Base-by-base conservation (phyloP, 2,329 filamentous ascomycete genomes). In the Purpureocillium takamizusanense region DNA sequence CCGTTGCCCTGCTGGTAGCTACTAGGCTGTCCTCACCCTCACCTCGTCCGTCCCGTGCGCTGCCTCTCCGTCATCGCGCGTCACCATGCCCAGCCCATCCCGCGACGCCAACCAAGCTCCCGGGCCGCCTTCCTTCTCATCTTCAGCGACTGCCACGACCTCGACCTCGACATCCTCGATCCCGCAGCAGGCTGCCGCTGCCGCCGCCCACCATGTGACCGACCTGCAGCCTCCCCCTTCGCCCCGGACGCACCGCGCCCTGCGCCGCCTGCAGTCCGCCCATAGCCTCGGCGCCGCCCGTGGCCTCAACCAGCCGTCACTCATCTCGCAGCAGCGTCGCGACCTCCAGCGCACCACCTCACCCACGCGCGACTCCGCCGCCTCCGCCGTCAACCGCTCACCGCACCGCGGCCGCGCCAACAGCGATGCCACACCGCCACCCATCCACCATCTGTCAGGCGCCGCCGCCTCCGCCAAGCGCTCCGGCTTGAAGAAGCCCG, bases 211-310 rank as follows among this genome's bases (percentile, higher is more conserved):
- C 28, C 11, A 30, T 12, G 28, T 14, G 29, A 60, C 67, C 30
- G 65, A 74, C 45, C 62, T 74, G 38, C 67, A 74, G 51, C 58
- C 70, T 35, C 71, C 78, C 44, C 69, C 76, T 17, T 80, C 78
- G 21, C 78, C 80, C 32, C 73, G 78, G 44, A 78, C 77, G 18
- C 76, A 80, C 55, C 76, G 83, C 51, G 73, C 76, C 34, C 69
- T 88, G 43, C 76, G 84, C 49, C 81, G 82, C 55, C 76, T 86
- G 23, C 82, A 87, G 60, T 88, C 84, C 25, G 83, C 85, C 36
- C 83, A 87, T 64, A 69, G 74, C 60, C 62, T 86, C 38, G 76
- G 77, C 55, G 55, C 77, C 44, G 72, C 46, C 15, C 44, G 74
- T 50, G 63, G 66, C 39, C 54, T 64, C 39, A 63, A 57, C 45